Percentiles rank a stretch among this genome's conserved stretches.
Evolutionary conservation across 2,329 filamentous ascomycete genomes (phyloP).

Genomic region (Phialophora verrucosa): DNA sequence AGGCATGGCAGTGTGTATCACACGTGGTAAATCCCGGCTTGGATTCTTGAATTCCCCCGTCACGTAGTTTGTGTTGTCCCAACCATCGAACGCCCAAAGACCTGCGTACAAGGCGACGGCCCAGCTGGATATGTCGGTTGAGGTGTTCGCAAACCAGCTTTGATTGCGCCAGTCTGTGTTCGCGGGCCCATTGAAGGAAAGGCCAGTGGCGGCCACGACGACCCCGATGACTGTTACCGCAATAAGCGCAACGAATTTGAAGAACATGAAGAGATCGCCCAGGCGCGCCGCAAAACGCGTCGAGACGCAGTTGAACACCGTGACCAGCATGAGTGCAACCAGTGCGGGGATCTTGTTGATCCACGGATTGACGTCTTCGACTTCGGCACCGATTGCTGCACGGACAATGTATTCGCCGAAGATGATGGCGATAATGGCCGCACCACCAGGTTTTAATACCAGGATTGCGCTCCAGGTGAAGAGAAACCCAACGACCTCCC

Average conservation of each 20-base stretch:
- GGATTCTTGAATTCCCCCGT: constrained; percentile 96
- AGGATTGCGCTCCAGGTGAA: constrained; percentile 97
- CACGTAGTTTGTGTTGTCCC: constrained; percentile 99
- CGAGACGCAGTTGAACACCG: constrained; percentile 85
- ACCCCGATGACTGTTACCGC: constrained; percentile 87
- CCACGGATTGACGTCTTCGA: constrained; percentile 80
- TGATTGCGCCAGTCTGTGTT: constrained; percentile 85
- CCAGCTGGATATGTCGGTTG: constrained; percentile 79
- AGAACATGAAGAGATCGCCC: constrained; percentile 93
- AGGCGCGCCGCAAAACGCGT: constrained; percentile 85
- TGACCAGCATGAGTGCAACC: constrained; percentile 75
- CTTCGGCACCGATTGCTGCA: constrained; percentile 84
- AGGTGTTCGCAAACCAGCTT: constrained; percentile 88
- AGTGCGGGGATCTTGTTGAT: constrained; percentile 88
- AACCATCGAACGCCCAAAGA: constrained; percentile 97
- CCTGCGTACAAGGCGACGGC: constrained; percentile 94
- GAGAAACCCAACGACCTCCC: constrained; percentile 87
- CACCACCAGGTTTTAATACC: constrained; percentile 89
- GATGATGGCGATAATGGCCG: constrained; percentile 95
- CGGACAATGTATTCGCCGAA: constrained; percentile 97
- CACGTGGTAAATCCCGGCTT: constrained; percentile 83
- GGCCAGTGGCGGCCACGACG: constrained; percentile 84
- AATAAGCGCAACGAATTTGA: constrained; percentile 90
- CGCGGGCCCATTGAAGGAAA: constrained; percentile 75
- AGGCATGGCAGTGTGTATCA: constrained; percentile 96